Evolutionary conservation across 139 green algal genomes (phyloP).

Genomic region (Micromonas pusilla): DNA sequence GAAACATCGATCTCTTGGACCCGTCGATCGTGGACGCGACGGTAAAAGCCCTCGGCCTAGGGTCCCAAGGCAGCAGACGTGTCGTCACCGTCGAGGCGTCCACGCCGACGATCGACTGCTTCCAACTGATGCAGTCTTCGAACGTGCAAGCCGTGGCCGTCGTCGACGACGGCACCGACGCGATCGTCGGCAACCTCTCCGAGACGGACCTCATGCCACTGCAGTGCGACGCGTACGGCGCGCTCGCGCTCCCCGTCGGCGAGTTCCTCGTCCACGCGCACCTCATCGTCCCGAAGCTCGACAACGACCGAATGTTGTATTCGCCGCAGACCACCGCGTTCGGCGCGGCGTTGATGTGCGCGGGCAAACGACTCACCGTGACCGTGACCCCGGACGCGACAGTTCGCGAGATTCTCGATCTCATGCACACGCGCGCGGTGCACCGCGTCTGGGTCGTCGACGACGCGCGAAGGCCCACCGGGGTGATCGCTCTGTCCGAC

Average conservation of each 20-base stretch:
- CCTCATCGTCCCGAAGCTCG: background rate
- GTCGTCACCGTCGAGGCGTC: background rate
- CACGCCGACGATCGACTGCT: constrained; percentile 10
- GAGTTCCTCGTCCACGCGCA: constrained; percentile 2
- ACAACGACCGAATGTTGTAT: background rate
- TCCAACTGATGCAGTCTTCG: background rate
- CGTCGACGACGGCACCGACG: background rate
- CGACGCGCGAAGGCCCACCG: background rate
- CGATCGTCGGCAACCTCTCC: background rate
- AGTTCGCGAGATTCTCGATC: background rate
- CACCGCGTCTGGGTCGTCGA: constrained; percentile 19
- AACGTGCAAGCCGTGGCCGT: constrained; percentile 3
- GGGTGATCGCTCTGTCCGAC: constrained; percentile 1
- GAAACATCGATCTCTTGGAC: background rate
- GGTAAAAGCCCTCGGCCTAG: background rate
- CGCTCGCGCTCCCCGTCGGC: background rate
- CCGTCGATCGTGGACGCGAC: background rate
- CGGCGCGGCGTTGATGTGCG: background rate
- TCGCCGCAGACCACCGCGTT: background rate
- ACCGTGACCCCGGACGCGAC: background rate
- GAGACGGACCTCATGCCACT: constrained; percentile 15
- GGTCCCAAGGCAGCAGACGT: background rate
- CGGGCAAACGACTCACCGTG: background rate
- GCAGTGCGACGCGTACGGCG: background rate
- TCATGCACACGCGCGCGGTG: background rate